Evolutionary conservation across 768 basidiomycete species (phyloP), one percentile per base, ranked within the genome.

Genomic region (Boletus edulis): DNA sequence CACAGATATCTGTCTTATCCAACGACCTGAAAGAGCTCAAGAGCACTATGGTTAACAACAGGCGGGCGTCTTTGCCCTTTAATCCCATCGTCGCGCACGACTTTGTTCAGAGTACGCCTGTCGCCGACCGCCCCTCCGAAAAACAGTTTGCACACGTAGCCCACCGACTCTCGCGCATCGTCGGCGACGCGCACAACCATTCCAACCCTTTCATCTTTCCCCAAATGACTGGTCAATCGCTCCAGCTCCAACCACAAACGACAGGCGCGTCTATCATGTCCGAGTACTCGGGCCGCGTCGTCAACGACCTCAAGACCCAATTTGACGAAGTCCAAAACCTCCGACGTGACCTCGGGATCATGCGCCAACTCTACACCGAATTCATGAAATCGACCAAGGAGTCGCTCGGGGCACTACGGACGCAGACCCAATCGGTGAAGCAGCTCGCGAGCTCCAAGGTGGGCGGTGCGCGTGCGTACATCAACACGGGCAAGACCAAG

Each of bases 301-400:
- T 92, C 13, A 75, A 76, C 9, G 92, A 96, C 65, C 80, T 98
- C 56, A 89, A 91, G 71, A 89, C 86, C 4, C 95, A 98, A 67
- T 94, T 94, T 66, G 92, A 96, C 70, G 94, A 97, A 65, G 88
- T 98, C 14, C 94, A 95, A 68, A 91, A 91, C 64, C 78, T 99
- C 18, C 88, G 97, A 13, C 85, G 95, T 1, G 97, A 98, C 66
- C 78, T 99, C 8, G 94, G 91, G 0, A 81, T 91, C 63, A 92
- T 97, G 86, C 84, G 94, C 4, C 96, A 98, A 73, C 76, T 97
- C 27, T 98, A 99, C 72, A 87, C 86, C 31, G 93, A 96, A 62
- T 98, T 98, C 68, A 87, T 94, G 80, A 86, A 85, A 63, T 83
- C 88, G 68, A 97, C 96, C 17, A 95, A 96, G 72, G 87, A 88